Evolutionary conservation across 1,139 yeast genomes (phyloP), one percentile per base, ranked within the genome.

Genomic region (Zygosaccharomyces pseudobailii): DNA sequence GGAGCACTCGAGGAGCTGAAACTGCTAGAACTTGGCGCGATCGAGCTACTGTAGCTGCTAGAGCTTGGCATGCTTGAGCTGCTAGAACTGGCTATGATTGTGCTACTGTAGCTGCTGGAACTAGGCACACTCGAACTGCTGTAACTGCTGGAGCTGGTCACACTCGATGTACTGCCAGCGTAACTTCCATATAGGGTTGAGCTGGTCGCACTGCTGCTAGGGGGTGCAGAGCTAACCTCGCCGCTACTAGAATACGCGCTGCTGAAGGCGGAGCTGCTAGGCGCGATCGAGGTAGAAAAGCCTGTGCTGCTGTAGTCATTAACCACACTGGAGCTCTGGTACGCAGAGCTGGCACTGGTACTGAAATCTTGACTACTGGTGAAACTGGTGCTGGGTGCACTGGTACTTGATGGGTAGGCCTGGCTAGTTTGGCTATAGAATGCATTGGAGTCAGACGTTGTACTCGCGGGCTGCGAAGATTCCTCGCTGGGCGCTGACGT

Each of bases 101-200:
- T 22, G n/a, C 35, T 21, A 19, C 35, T 21, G 22, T 44, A 20
- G 5, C 27, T 42, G 28, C 46, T 40, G 10, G 46, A 43, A 31
- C 44, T 36, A 27, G 25, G 28, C 21, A 17, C 31, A 8, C 6
- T 24, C 21, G 32, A 24, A 24, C 40, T 36, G 13, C 30, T 34
- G 25, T 22, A 35, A 17, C 31, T 21, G 20, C 36, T 30, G 7
- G 43, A 24, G 21, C 30, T 32, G 17, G 36, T 6, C n/a, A 35
- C 24, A 20, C 24, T 17, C 17, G 36, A 20, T 10, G 7, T 17
- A 19, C 38, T 22, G 32, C 17, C 17, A 13, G 17, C 17, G 17
- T 13, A 13, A 13, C 17, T 13, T 13, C 17, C 17, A 13, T 13
- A 13, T 13, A 13, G 17, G 17, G 17, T 13, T 13, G 17, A 13